Evolutionary conservation across 1,284 basidiomycete species (phyloP).

Genomic region (Inonotus hispidus): DNA sequence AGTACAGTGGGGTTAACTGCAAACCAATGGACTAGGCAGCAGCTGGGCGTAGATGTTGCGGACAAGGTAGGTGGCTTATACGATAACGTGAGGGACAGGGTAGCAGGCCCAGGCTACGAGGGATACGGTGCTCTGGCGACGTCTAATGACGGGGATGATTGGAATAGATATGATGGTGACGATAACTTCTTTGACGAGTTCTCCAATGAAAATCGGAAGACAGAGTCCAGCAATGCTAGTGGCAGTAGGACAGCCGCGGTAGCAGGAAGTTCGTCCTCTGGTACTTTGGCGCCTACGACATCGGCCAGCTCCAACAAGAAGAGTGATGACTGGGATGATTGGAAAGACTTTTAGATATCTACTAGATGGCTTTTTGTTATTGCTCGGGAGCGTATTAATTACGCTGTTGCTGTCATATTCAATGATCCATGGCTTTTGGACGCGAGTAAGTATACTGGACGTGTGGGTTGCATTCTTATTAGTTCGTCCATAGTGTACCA

Average conservation of each 20-base stretch:
- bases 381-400: background rate
- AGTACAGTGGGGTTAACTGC: constrained; percentile 51
- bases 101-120: constrained; percentile 13
- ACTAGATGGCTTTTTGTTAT: background rate
- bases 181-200: constrained; percentile 17
- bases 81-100: constrained; percentile 16
- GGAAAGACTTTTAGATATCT: constrained; percentile 12
- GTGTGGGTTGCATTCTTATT: too few relatives aligned
- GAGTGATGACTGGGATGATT: constrained; percentile 19
- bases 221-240: background rate
- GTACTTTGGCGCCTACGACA: background rate
- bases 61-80: constrained; percentile 51
- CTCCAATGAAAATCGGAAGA: constrained; percentile 5
- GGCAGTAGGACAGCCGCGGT: background rate
- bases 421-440: too few relatives aligned
- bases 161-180: constrained; percentile 17
- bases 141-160: constrained; percentile 14
- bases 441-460: too few relatives aligned
- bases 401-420: too few relatives aligned
- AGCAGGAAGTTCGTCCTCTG: background rate
- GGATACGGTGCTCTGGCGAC: constrained; percentile 18
- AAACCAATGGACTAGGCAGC: constrained; percentile 67
- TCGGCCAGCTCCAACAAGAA: constrained; percentile 10
- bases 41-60: constrained; percentile 77
- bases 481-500: too few relatives aligned